Evolutionary conservation across 2,329 filamentous ascomycete genomes (phyloP).

Genomic region (Bipolaris gigantea): DNA sequence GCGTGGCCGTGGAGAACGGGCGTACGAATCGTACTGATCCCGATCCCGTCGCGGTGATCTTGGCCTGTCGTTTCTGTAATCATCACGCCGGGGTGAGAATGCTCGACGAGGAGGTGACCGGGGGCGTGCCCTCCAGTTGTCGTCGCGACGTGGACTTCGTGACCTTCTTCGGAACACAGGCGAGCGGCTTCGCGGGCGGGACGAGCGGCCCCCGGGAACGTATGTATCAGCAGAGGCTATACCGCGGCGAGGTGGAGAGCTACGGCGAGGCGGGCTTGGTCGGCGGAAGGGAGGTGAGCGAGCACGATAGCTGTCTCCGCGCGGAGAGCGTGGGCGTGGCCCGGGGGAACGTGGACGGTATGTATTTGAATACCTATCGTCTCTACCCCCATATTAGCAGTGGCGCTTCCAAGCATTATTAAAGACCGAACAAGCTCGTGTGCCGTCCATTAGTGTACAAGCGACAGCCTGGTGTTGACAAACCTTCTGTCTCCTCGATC

Average conservation of each 20-base stretch:
- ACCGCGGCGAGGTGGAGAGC: conserved; percentile 40
- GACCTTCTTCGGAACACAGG: conserved; percentile 45
- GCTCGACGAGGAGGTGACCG: conserved; percentile 54
- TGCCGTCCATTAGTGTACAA: conserved; percentile 6
- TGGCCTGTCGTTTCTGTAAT: conserved; percentile 40
- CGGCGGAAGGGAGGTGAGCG: conserved; percentile 11
- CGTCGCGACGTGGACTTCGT: conserved; percentile 46
- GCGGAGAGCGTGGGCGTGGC: conserved; percentile 35
- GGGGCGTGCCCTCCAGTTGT: conserved; percentile 50
- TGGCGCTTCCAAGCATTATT: background rate
- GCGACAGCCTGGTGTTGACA: conserved; percentile 31
- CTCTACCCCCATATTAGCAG: conserved; percentile 28
- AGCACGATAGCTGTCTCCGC: conserved; percentile 44
- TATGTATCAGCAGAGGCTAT: conserved; percentile 47
- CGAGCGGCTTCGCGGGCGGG: conserved; percentile 46
- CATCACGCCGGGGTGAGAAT: conserved; percentile 44
- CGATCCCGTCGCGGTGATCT: conserved; percentile 48
- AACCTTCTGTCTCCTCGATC: conserved; percentile 51
- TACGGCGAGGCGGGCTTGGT: conserved; percentile 6
- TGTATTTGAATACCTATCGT: conserved; percentile 44
- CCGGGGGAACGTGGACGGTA: conserved; percentile 43
- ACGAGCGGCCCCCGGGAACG: conserved; percentile 40
- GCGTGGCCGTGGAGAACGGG: conserved; percentile 47
- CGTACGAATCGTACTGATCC: conserved; percentile 44
- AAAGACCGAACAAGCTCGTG: background rate